phyloP scores from a whole-genome alignment of 805 yeast genomes.

The Spathaspora girioi region DNA sequence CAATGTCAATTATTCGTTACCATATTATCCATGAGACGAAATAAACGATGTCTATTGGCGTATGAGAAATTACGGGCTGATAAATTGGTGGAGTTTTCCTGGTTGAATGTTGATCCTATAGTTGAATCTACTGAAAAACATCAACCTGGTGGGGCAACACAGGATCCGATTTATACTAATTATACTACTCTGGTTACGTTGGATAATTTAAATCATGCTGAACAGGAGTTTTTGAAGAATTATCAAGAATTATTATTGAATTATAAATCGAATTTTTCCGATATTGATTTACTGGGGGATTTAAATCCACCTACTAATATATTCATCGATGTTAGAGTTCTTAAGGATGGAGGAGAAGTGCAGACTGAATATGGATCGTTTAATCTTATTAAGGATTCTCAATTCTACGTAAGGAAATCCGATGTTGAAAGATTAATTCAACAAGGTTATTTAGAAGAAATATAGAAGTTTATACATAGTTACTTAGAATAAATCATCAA shows the following conservation, averaged over 20 bases:
- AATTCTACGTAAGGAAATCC: slow-evolving; percentile 87
- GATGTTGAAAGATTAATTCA: slow-evolving; percentile 93
- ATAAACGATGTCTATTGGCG: slow-evolving; percentile 85
- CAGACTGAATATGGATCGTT: slow-evolving; percentile 97
- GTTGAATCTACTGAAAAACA: slow-evolving; percentile 11
- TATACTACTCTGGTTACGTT: slow-evolving; percentile 27
- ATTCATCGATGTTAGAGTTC: slow-evolving; percentile 88
- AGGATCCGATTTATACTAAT: slow-evolving; percentile 13
- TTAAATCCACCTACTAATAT: slow-evolving; percentile 87
- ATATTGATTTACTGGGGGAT: slow-evolving; percentile 84
- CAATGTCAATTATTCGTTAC: slow-evolving; percentile 68
- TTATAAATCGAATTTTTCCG: slow-evolving; percentile 75
- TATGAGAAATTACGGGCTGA: slow-evolving; percentile 72
- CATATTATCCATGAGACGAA: slow-evolving; percentile 75
- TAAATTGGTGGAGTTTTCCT: slow-evolving; percentile 60
- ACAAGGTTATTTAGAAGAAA: slow-evolving; percentile 86
- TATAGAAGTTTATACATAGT: slow-evolving; percentile 30
- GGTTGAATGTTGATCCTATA: slow-evolving; percentile 63
- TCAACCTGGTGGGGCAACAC: slow-evolving; percentile 15
- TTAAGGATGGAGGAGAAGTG: slow-evolving; percentile 93
- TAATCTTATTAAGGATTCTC: slow-evolving; percentile 88
- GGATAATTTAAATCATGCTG: slow-evolving; percentile 66
- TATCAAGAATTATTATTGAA: slow-evolving; percentile 71
- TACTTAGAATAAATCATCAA: slow-evolving; percentile 7
- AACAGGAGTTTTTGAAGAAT: slow-evolving; percentile 70